These are phyloP conservation scores for Verticillium nonalfalfae DNA, from an alignment of 2,329 filamentous ascomycete species.

Conservation along the genomic window DNA sequence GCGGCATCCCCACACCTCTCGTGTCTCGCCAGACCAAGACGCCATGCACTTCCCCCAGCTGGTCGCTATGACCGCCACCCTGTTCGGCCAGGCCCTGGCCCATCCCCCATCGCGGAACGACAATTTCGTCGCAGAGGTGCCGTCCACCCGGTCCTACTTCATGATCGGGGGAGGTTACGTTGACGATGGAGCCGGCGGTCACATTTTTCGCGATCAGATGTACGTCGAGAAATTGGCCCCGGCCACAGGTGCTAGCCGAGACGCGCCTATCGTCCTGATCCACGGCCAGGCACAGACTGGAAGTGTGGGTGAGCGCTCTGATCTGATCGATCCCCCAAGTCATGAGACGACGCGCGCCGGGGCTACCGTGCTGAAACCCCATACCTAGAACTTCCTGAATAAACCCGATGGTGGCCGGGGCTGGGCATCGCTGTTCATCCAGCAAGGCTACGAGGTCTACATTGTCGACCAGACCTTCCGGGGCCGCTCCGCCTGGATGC, in stretches of 20 bases:
- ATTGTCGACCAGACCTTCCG: slow-evolving; percentile 38
- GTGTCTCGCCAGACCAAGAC: neutral
- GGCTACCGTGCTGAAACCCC: neutral
- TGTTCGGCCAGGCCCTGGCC: slow-evolving; percentile 6
- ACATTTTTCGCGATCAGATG: slow-evolving; percentile 37
- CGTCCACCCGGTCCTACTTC: slow-evolving; percentile 21
- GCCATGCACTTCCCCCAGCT: slow-evolving; percentile 8
- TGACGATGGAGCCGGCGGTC: slow-evolving; percentile 18
- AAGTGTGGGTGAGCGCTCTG: slow-evolving; percentile 19
- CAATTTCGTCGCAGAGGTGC: slow-evolving; percentile 6
- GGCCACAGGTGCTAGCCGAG: slow-evolving; percentile 13
- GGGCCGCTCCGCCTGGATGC: slow-evolving; percentile 35
- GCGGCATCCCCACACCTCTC: neutral
- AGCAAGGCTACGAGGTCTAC: slow-evolving; percentile 39
- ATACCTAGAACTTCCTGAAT: slow-evolving; percentile 33
- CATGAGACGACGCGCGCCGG: no score
- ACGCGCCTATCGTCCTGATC: slow-evolving; percentile 32
- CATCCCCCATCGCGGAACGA: neutral
- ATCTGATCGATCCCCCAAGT: neutral
- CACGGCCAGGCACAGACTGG: slow-evolving; percentile 35
- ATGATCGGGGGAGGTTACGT: slow-evolving; percentile 30
- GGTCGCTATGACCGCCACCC: slow-evolving; percentile 3
- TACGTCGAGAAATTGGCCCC: slow-evolving; percentile 44
- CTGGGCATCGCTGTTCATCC: slow-evolving; percentile 41
- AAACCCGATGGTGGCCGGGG: slow-evolving; percentile 39